Conservation (phyloP, 768 basidiomycete genomes). For the Lactarius hatsudake region DNA sequence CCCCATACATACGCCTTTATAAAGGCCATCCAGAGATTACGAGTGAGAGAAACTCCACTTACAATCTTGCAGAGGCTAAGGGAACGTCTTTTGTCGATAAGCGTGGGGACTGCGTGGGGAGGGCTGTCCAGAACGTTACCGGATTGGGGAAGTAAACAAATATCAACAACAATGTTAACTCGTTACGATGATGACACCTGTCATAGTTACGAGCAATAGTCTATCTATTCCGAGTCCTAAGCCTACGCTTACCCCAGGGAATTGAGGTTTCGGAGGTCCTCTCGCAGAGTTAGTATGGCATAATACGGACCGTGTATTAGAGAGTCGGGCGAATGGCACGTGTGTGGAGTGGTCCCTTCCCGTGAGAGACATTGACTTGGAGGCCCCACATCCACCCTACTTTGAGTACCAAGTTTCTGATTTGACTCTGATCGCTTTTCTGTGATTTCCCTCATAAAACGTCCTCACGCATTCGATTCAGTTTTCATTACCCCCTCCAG, state of each 20-base stretch:
- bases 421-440: background rate
- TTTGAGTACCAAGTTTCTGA: background rate
- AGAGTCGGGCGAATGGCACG: constrained; percentile 5
- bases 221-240: background rate
- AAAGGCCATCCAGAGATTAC: background rate
- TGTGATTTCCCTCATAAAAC: background rate
- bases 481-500: background rate
- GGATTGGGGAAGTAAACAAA: constrained; percentile 20
- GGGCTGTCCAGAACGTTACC: constrained; percentile 4
- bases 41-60: constrained; percentile 39
- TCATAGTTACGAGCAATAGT: background rate
- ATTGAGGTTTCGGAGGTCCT: background rate
- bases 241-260: background rate
- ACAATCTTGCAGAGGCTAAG: constrained; percentile 49
- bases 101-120: background rate
- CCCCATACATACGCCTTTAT: background rate
- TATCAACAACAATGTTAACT: constrained; percentile 14
- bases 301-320: background rate
- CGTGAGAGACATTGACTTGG: constrained; percentile 10
- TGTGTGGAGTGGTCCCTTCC: constrained; percentile 7
- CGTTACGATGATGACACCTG: background rate
- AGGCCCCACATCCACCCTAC: constrained; percentile 1
- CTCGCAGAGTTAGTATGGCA: constrained; percentile 1
- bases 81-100: constrained; percentile 33
- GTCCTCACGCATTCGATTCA: background rate